Percentiles rank a stretch among this genome's conserved stretches.
phyloP scores from a whole-genome alignment of 169 alveolate species.

The Cryptosporidium bovis region DNA sequence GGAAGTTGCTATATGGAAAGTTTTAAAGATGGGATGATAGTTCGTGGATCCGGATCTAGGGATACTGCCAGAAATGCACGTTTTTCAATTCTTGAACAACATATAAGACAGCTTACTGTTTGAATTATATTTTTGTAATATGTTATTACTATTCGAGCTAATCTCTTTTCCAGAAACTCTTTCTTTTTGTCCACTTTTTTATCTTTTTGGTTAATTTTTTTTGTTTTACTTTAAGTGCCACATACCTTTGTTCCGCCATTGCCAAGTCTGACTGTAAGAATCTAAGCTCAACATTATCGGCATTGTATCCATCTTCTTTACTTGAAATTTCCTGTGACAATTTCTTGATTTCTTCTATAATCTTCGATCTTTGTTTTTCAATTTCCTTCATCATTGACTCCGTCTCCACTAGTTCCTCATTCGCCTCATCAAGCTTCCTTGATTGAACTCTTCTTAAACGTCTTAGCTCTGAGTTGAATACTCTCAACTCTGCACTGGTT shows the following conservation, averaged over 20 bases:
- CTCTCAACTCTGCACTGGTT: slow-evolving; percentile 31
- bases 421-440: slow-evolving; percentile 30
- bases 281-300: slow-evolving; percentile 49
- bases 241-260: slow-evolving; percentile 60
- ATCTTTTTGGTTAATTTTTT: slow-evolving; percentile 11
- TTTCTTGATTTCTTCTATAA: slow-evolving; percentile 38
- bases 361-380: slow-evolving; percentile 31
- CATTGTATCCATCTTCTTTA: slow-evolving; percentile 21
- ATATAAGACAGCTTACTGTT: slow-evolving; percentile 56
- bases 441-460: slow-evolving; percentile 40
- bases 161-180: slow-evolving; percentile 24
- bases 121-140: slow-evolving; percentile 3
- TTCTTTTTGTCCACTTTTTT: slow-evolving; percentile 14
- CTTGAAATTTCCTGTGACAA: slow-evolving; percentile 28
- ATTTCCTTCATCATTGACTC: slow-evolving; percentile 39
- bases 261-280: slow-evolving; percentile 63
- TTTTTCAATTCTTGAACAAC: slow-evolving; percentile 69
- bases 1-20: slow-evolving; percentile 70
- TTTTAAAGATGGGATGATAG: slow-evolving; percentile 72
- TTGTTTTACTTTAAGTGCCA: slow-evolving; percentile 20
- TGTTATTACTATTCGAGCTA: background rate
- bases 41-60: slow-evolving; percentile 75
- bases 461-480: slow-evolving; percentile 44
- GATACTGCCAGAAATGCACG: slow-evolving; percentile 72
- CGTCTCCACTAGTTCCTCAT: slow-evolving; percentile 35